Evolutionary conservation across 1,284 basidiomycete species (phyloP), one percentile per base, ranked within the genome.

Genomic region (Melampsora americana): DNA sequence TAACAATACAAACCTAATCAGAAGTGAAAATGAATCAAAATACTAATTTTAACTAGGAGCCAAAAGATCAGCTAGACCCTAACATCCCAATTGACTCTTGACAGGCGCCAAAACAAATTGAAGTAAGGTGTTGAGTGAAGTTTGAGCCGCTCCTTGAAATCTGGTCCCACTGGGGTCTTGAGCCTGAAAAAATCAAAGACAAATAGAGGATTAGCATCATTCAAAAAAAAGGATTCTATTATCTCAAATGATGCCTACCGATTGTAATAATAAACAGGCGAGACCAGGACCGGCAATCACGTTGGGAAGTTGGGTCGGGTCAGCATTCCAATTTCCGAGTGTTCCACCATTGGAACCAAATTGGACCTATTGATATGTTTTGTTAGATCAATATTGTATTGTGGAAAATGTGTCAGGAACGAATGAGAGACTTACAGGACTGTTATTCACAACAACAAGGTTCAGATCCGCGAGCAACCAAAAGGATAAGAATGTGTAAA

Each of bases 311-410:
- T 59, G 53, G 3, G 53, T 59, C 23, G 53, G 53, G 53, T 59
- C 53, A 59, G 23, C 28, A 30, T 59, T 59, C 53, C 53, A 59
- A 59, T 59, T 23, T 59, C 53, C 53, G 28, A 59, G 53, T 59
- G n/a, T 23, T 26, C 53, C 53, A 59, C 9, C 28, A 59, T 59
- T 59, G 7, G 53, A 59, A 12, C 53, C 53, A n/a, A 59, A 59
- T 30, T 59, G 53, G 4, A 30, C 23, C 53, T 59, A 59, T 26
- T 0, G 5, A 16, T 14, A 44, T 18, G 14, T 5, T 18, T 16
- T 44, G 42, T 44, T 44, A 16, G 18, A 44, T 44, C 44, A 44
- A 18, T 44, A 44, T 44, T 16, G 18, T 44, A 18, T 44, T 5
- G 16, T 16, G 14, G 44, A 44, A 44, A 1, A 18, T 16, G 44